A percentile compares a stretch with the other conserved stretches of the same genome.
These are phyloP conservation scores for Stemphylium lycopersici DNA, from an alignment of 2,329 filamentous ascomycete genomes.

Conservation along the genomic window DNA sequence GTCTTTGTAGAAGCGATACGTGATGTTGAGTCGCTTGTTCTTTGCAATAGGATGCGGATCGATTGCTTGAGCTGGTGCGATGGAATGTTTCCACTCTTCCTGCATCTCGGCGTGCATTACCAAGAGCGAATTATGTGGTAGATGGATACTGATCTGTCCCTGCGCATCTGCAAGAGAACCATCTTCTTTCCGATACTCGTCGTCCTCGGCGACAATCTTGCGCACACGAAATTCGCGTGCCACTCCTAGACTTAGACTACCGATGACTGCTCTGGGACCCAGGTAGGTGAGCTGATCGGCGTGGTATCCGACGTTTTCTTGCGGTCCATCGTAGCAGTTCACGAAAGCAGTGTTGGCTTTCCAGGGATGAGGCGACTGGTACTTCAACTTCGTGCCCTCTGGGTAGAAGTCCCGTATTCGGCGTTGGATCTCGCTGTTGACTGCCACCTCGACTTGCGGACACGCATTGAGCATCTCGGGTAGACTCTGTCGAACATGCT, in stretches of 20 bases:
- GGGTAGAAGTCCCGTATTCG: constrained; percentile 74
- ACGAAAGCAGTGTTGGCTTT: constrained; percentile 88
- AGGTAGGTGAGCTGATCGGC: constrained; percentile 92
- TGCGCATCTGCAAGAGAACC: constrained; percentile 63
- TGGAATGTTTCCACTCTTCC: constrained; percentile 92
- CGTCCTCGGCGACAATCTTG: constrained; percentile 68
- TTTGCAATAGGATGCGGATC: constrained; percentile 84
- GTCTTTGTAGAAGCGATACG: constrained; percentile 84
- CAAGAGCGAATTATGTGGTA: constrained; percentile 91
- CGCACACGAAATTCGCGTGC: constrained; percentile 92
- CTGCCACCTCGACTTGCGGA: constrained; percentile 71
- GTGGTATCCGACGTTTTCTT: constrained; percentile 89
- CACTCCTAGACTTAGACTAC: constrained; percentile 87
- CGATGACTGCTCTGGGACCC: constrained; percentile 86
- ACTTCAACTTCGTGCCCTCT: constrained; percentile 72
- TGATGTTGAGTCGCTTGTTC: constrained; percentile 87
- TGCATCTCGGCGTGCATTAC: constrained; percentile 99
- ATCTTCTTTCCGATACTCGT: constrained; percentile 50
- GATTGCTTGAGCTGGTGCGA: constrained; percentile 75
- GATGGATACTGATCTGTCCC: constrained; percentile 89
- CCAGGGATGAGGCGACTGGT: constrained; percentile 78
- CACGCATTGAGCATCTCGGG: constrained; percentile 75
- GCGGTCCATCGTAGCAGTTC: constrained; percentile 86
- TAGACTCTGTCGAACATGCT: constrained; percentile 76
- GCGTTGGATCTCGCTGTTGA: constrained; percentile 76